These are phyloP conservation scores for Neofusicoccum umdonicola DNA, from an alignment of 2,329 filamentous ascomycete genomes.

Conservation along the genomic window DNA sequence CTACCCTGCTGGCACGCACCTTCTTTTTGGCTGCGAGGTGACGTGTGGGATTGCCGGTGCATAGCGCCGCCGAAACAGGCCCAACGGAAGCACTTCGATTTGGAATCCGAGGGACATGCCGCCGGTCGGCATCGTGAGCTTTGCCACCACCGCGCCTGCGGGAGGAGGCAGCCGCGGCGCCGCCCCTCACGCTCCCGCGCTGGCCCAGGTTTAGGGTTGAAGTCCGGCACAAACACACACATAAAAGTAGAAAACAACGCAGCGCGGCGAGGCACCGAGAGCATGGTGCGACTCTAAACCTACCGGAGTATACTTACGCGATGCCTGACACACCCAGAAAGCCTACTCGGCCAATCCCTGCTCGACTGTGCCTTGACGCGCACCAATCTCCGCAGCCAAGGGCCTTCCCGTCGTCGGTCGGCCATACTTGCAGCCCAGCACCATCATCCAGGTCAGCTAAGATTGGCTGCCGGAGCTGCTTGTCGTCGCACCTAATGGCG, in stretches of 20 bases:
- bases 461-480: not conserved
- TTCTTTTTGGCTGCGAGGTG: not conserved
- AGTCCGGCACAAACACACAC: not conserved
- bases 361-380: not conserved
- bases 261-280: not conserved
- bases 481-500: constrained; percentile 3
- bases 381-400: constrained; percentile 8
- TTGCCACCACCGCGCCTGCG: not conserved
- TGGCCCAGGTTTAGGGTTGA: not conserved
- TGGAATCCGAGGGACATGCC: not conserved
- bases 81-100: not conserved
- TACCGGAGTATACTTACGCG: constrained; percentile 13
- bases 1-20: not conserved
- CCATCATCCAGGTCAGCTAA: constrained; percentile 2
- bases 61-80: not conserved
- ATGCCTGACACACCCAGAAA: constrained; percentile 4
- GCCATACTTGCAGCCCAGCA: not conserved
- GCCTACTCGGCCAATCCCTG: constrained; percentile 1
- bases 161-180: not conserved
- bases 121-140: not conserved
- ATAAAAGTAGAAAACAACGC: not conserved
- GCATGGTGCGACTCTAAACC: constrained; percentile 7
- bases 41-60: not conserved
- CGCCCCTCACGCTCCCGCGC: not conserved
- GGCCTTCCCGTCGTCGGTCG: not conserved